phyloP scores from a whole-genome alignment of 176 grass and related monocot genomes.

The Triticum timopheevii region DNA sequence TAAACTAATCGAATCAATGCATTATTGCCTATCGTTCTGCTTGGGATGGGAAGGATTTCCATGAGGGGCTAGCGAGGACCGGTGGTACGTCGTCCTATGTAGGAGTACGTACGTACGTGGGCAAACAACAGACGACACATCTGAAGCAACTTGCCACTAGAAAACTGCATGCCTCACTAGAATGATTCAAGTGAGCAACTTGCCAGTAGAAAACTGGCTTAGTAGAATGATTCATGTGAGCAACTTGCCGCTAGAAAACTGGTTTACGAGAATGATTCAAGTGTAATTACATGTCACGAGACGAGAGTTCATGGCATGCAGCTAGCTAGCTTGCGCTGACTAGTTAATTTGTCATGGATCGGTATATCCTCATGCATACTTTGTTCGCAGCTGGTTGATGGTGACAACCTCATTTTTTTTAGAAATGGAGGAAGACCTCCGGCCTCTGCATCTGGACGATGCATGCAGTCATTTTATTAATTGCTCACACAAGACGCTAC shows the following conservation, averaged over 20 bases:
- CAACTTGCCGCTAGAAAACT: neutral
- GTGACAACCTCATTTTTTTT: neutral
- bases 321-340: neutral
- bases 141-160: neutral
- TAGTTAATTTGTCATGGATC: neutral
- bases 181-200: neutral
- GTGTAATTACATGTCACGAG: neutral
- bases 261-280: neutral
- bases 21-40: neutral
- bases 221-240: neutral
- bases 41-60: neutral
- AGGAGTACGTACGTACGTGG: neutral
- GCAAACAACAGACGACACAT: slow-evolving; percentile 36
- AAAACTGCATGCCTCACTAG: neutral
- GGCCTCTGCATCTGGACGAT: no score
- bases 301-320: neutral
- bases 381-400: neutral
- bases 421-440: no score
- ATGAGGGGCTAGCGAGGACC: neutral
- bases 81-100: neutral
- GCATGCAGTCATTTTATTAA: no score
- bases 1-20: neutral
- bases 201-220: neutral
- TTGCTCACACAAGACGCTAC: no score
- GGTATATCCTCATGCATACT: neutral